Conservation (phyloP, 2,329 filamentous ascomycete species). For the Scedosporium aurantiacum region DNA sequence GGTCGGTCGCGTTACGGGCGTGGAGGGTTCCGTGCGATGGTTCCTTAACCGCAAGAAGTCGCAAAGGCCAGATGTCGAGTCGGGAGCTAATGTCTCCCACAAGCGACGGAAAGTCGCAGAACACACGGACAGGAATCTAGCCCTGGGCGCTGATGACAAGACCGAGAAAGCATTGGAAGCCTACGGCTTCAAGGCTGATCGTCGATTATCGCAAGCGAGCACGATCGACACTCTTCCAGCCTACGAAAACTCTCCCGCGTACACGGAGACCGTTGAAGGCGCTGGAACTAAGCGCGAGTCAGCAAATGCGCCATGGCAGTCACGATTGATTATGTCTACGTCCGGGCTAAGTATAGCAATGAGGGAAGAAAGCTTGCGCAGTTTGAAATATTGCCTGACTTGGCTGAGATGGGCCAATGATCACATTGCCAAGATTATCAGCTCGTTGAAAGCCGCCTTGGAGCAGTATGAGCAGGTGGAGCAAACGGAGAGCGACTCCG, state of each 20-base stretch:
- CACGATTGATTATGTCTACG: conserved; percentile 77
- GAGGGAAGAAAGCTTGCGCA: conserved; percentile 76
- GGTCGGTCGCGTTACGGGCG: conserved; percentile 73
- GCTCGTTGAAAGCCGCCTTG: conserved; percentile 61
- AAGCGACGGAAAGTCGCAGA: conserved; percentile 50
- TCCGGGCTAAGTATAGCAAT: conserved; percentile 86
- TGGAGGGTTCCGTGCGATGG: conserved; percentile 78
- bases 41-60: conserved; percentile 54
- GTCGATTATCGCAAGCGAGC: conserved; percentile 53
- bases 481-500: conserved; percentile 3
- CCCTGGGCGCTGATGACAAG: background rate
- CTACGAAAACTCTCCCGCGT: conserved; percentile 69
- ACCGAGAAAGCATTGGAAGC: conserved; percentile 11
- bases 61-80: conserved; percentile 35
- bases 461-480: conserved; percentile 59
- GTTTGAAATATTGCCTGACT: conserved; percentile 71
- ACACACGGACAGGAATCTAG: background rate
- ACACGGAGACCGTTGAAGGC: conserved; percentile 46
- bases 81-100: conserved; percentile 32
- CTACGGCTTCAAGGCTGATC: conserved; percentile 20
- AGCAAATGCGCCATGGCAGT: conserved; percentile 52
- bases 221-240: conserved; percentile 68
- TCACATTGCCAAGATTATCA: conserved; percentile 65
- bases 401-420: conserved; percentile 75
- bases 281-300: conserved; percentile 18